Evolutionary conservation across 176 grass and related monocot species (phyloP), one percentile per base, ranked within the genome.

Genomic region (Metroxylon sagu): DNA sequence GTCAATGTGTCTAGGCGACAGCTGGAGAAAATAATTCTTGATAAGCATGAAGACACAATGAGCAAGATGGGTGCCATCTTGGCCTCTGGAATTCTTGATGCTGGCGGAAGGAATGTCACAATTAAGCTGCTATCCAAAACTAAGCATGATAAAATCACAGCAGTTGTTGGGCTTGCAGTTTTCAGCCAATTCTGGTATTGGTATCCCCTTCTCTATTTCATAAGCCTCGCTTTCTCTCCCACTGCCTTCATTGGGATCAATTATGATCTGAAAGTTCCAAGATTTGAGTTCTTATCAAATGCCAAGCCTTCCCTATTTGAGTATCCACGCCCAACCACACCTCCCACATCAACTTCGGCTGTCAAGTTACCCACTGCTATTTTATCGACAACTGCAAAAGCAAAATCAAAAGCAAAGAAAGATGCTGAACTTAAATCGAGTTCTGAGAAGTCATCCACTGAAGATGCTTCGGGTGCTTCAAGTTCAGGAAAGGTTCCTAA

Each of bases 111-210:
- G 62, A 99, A 99, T 76, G 94, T 99, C 21, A 99, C 94, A 16
- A 99, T 99, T 25, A 90, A 85, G 57, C 84, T 99, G 54, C 81
- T 99, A 16, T 99, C 94, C 29, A 88, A 84, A 62, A 93, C 76
- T 52, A 99, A 99, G 35, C 88, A 99, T 26, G 94, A 99, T 65
- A 87, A 91, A 60, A 81, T 99, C 18, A 99, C 94, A 64, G 94
- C 94, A 17, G 85, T 93, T 25, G 72, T 99, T 73, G 94, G 94
- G 43, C 94, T 99, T 12, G 88, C 88, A 0, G 77, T 99, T 60
- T 99, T 99, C 71, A 93, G 81, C 66, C 94, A 99, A 71, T 99
- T 93, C 82, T 99, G 94, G 94, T 99, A 99, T 68, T 99, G 94
- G 94, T 93, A 99, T 70, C 94, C 94, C 6, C 94, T 99, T 27